These are phyloP conservation scores for Fusarium secorum DNA, from an alignment of 2,329 filamentous ascomycete genomes.

Conservation along the genomic window DNA sequence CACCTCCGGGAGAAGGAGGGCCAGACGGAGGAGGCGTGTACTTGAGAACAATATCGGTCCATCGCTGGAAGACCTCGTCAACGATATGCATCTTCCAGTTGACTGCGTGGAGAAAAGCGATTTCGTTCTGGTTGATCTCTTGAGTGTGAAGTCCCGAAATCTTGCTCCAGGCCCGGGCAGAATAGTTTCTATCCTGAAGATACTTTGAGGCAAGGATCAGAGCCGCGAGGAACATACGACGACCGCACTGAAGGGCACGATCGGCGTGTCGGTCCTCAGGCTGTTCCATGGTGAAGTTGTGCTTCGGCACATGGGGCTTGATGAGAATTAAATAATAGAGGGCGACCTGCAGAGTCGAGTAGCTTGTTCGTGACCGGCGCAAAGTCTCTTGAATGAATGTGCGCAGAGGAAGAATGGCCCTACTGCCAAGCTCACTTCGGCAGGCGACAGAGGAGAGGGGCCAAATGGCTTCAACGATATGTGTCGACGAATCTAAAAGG, in stretches of 20 bases:
- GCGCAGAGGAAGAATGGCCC: constrained; percentile 85
- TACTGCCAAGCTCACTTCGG: constrained; percentile 74
- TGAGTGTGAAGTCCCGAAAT: constrained; percentile 93
- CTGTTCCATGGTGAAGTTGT: constrained; percentile 88
- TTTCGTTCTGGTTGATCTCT: constrained; percentile 97
- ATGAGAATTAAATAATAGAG: constrained; percentile 96
- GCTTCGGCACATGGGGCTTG: constrained; percentile 84
- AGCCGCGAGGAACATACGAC: constrained; percentile 95
- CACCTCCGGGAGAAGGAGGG: constrained; percentile 61
- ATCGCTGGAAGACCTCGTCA: constrained; percentile 86
- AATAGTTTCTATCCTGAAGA: constrained; percentile 97
- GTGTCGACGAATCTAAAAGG: constrained; percentile 86
- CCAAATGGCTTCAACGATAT: constrained; percentile 98
- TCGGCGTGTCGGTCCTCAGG: constrained; percentile 73
- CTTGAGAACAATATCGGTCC: constrained; percentile 91
- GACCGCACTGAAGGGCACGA: constrained; percentile 90
- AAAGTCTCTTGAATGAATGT: constrained; percentile 98
- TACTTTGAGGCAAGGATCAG: constrained; percentile 98
- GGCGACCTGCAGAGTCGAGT: constrained; percentile 95
- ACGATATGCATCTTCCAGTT: constrained; percentile 96
- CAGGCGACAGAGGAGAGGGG: constrained; percentile 84
- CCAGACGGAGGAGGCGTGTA: constrained; percentile 75
- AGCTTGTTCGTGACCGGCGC: constrained; percentile 92
- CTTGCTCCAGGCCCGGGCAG: constrained; percentile 97
- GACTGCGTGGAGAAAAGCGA: constrained; percentile 87